Percentiles rank a stretch among this genome's conserved stretches.
Conservation (phyloP, 371 early-diverging fungal species). For the Coemansia sp. region DNA sequence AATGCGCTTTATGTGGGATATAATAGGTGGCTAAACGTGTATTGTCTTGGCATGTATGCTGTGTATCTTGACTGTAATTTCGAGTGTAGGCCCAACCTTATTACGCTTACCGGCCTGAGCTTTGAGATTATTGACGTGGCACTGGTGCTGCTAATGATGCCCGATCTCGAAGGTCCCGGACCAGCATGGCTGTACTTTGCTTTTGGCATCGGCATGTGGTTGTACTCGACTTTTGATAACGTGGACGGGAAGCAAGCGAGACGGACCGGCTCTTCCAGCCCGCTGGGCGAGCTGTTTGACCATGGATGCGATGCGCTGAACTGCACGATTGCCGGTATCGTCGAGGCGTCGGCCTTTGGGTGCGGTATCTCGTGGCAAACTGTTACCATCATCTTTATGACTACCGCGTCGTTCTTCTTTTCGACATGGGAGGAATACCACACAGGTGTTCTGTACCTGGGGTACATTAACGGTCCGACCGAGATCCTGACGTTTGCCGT, state of each 20-base stretch:
- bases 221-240: slow-evolving; percentile 96
- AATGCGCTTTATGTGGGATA: not conserved
- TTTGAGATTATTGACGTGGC: slow-evolving; percentile 80
- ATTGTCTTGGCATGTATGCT: not conserved
- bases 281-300: slow-evolving; percentile 94
- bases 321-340: slow-evolving; percentile 76
- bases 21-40: not conserved
- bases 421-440: slow-evolving; percentile 96
- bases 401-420: slow-evolving; percentile 82
- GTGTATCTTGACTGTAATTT: not conserved
- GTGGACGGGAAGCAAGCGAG: slow-evolving; percentile 99
- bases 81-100: slow-evolving; percentile 85
- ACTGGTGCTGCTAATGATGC: slow-evolving; percentile 63
- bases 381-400: slow-evolving; percentile 63
- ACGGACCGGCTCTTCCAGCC: slow-evolving; percentile 87
- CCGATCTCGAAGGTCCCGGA: slow-evolving; percentile 70
- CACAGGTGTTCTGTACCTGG: slow-evolving; percentile 88
- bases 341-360: slow-evolving; percentile 81
- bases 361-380: slow-evolving; percentile 72
- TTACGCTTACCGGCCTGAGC: slow-evolving; percentile 91
- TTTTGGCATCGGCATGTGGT: slow-evolving; percentile 84
- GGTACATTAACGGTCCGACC: slow-evolving; percentile 93
- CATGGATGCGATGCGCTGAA: slow-evolving; percentile 93
- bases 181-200: slow-evolving; percentile 87
- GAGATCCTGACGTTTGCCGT: slow-evolving; percentile 88